Evolutionary conservation across 306 rosid species (phyloP).

Genomic region (Biancaea sappan): DNA sequence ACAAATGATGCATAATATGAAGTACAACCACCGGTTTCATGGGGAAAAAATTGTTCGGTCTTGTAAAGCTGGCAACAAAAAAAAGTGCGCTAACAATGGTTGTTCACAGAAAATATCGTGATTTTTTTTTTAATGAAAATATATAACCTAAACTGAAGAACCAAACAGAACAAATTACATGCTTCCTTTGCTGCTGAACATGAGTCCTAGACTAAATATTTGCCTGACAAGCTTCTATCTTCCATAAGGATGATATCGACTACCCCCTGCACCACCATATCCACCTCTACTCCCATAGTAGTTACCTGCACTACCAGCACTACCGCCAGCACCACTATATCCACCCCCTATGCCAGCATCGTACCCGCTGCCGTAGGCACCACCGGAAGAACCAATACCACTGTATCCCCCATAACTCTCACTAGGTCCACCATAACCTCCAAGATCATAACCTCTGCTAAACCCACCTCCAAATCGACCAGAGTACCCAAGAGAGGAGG

Average conservation of each 20-base stretch:
- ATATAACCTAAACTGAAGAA: conserved; percentile 31
- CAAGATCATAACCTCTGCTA: conserved; percentile 82
- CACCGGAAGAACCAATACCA: conserved; percentile 55
- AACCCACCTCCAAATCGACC: conserved; percentile 86
- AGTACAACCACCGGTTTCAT: conserved; percentile 42
- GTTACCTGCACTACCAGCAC: conserved; percentile 73
- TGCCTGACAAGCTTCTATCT: conserved; percentile 53
- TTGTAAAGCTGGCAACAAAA: conserved; percentile 17
- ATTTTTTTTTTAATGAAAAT: conserved; percentile 17
- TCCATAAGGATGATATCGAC: conserved; percentile 95
- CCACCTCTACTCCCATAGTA: conserved; percentile 93
- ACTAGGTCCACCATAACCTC: conserved; percentile 83
- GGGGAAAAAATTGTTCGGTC: conserved; percentile 18
- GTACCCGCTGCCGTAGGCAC: conserved; percentile 72
- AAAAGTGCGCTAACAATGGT: conserved; percentile 7
- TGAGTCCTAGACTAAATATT: conserved; percentile 41
- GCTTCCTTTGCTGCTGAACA: conserved; percentile 32
- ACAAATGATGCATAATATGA: conserved; percentile 20
- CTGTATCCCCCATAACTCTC: conserved; percentile 82
- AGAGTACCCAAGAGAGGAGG: conserved; percentile 71
- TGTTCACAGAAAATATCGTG: conserved; percentile 14
- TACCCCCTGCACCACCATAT: conserved; percentile 66
- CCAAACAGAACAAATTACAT: conserved; percentile 40
- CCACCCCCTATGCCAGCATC: conserved; percentile 72
- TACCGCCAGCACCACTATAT: conserved; percentile 71